Evolutionary conservation across 2,329 filamentous ascomycete genomes (phyloP).

Genomic region (Ceratocystis destructans): DNA sequence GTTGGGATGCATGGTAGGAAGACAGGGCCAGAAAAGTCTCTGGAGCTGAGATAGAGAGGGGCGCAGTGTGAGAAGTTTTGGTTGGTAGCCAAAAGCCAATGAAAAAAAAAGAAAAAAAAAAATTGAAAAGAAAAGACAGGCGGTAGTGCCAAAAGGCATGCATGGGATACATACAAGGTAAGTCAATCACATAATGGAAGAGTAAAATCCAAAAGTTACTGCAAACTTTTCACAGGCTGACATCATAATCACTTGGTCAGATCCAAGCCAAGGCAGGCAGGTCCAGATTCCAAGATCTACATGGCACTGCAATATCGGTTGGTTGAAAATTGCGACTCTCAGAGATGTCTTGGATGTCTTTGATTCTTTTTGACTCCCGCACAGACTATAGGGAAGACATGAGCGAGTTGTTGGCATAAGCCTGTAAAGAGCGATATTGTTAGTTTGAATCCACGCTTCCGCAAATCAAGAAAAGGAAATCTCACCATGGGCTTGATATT

Average conservation of each 20-base stretch:
- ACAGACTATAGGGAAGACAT: constrained; percentile 36
- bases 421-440: constrained; percentile 32
- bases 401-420: constrained; percentile 73
- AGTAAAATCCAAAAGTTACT: not conserved
- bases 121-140: not conserved
- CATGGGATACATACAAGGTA: not conserved
- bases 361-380: constrained; percentile 8
- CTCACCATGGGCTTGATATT: constrained; percentile 82
- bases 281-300: not conserved
- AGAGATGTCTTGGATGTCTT: constrained; percentile 10
- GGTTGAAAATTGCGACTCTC: not conserved
- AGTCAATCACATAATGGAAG: not conserved
- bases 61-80: not conserved
- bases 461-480: constrained; percentile 12
- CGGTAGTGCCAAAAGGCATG: not conserved
- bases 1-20: constrained; percentile 46
- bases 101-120: too few species aligned
- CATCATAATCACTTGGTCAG: not conserved
- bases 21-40: constrained; percentile 31
- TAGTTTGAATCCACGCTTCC: not conserved
- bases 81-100: not conserved
- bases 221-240: not conserved
- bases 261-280: not conserved
- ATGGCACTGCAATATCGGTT: not conserved
- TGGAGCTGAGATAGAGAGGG: constrained; percentile 27